phyloP scores from a whole-genome alignment of 306 rosid genomes.

The Prosopis cineraria region DNA sequence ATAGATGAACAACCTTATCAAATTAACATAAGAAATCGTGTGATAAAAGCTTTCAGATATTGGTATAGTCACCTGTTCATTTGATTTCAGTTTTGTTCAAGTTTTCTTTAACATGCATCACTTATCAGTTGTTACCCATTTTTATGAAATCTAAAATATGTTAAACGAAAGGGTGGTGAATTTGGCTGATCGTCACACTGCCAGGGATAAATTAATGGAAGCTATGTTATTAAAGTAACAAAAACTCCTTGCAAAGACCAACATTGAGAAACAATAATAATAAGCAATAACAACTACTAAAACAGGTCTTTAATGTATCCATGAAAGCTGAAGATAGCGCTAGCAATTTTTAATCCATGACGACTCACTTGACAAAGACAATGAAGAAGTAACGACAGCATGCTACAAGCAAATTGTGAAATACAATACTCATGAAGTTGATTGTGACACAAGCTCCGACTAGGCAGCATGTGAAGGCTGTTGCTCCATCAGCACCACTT shows the following conservation, averaged over 20 bases:
- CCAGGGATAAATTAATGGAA: too few relatives aligned
- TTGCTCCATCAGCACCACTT: conserved; percentile 39
- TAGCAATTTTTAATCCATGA: conserved; percentile 13
- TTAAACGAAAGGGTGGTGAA: too few relatives aligned
- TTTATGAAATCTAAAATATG: too few relatives aligned
- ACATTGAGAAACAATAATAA: not conserved
- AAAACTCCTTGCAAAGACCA: not conserved
- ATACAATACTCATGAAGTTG: conserved; percentile 9
- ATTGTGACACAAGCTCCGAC: conserved; percentile 25
- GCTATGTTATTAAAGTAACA: too few relatives aligned
- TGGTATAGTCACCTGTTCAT: too few relatives aligned
- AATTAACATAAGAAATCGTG: too few relatives aligned
- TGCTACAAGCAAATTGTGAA: conserved; percentile 16
- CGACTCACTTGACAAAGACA: not conserved
- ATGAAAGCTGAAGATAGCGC: conserved; percentile 14
- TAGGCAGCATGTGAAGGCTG: conserved; percentile 38
- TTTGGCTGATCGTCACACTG: too few relatives aligned
- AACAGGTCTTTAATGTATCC: not conserved
- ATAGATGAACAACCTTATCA: too few relatives aligned
- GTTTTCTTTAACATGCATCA: too few relatives aligned
- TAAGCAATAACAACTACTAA: not conserved
- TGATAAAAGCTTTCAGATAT: too few relatives aligned
- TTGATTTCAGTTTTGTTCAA: too few relatives aligned
- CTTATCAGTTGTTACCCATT: too few relatives aligned
- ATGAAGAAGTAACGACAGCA: conserved; percentile 22